Base-by-base conservation (phyloP, 768 basidiomycete genomes). In the Phaeotremella skinneri region DNA sequence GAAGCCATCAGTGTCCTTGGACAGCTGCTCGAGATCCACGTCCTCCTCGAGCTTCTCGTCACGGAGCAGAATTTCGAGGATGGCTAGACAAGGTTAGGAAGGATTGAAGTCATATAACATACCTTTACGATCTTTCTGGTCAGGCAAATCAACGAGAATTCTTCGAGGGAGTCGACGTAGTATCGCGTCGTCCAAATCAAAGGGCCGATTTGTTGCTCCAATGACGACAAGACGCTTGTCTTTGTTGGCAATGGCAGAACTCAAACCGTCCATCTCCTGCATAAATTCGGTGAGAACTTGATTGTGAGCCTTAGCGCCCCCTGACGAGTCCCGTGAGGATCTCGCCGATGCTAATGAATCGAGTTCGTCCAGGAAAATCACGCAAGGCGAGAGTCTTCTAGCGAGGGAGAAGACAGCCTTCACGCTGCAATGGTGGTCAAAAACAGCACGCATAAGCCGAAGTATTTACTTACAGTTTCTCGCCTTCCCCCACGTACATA, bases 311-410 rank as follows among this genome's bases (percentile, higher is more conserved):
- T 88, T 82, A 13, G 85, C 85, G 55, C 90, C 85, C 7, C 87
- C 89, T 39, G 85, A 85, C 27, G 42, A 52, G 52, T 89, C 87
- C 11, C 87, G 82, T 2, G 83, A 82, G 16, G 89, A 87, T 21
- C 92, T 86, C 42, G 91, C 89, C 39, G 90, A 89, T 67, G 96
- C 91, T 3, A 97, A 82, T 1, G 92, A 88, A 68, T 97, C 92
- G 52, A 94, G 88, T 76, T 97, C 92, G 74, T 97, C 92, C 59
- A 97, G 79, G 80, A 97, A 97, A 32, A 97, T 83, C 48, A 97
- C 90, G 64, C 91, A 94, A 2, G 92, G 93, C 0, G 91, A 87
- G 5, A 96, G 77, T 42, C 84, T 82, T 32, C 92, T 83, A 3
- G 92, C 92, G 16, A 97, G 82, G 31, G 85, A 84, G 78, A 97